phyloP scores from a whole-genome alignment of 2,329 filamentous ascomycete species.

The Neonectria neomacrospora region DNA sequence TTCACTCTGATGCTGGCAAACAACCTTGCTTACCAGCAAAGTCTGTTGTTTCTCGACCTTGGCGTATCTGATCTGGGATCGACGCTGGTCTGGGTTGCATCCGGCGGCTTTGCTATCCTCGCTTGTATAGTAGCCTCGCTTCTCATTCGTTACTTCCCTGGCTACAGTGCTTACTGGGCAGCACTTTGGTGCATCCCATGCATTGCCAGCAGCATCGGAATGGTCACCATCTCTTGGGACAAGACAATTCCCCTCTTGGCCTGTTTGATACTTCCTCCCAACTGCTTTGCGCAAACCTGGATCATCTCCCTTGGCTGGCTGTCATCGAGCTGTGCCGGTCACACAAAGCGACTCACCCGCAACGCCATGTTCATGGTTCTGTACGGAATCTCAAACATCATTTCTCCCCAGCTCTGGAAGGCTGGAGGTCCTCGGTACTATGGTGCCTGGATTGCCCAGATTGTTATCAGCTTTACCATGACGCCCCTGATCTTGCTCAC shows the following conservation, averaged over 20 bases:
- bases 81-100: slow-evolving; percentile 30
- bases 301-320: slow-evolving; percentile 33
- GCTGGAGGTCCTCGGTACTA: slow-evolving; percentile 33
- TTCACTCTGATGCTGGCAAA: slow-evolving; percentile 53
- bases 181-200: slow-evolving; percentile 38
- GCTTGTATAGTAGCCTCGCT: slow-evolving; percentile 33
- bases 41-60: slow-evolving; percentile 29
- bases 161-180: slow-evolving; percentile 36
- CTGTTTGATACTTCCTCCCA: slow-evolving; percentile 31
- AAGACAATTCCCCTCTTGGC: slow-evolving; percentile 44
- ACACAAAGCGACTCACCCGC: slow-evolving; percentile 56
- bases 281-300: slow-evolving; percentile 33
- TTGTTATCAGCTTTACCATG: slow-evolving; percentile 35
- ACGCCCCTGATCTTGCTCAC: slow-evolving; percentile 25
- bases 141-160: slow-evolving; percentile 30
- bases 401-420: slow-evolving; percentile 50
- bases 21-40: slow-evolving; percentile 52
- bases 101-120: slow-evolving; percentile 29
- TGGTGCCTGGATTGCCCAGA: slow-evolving; percentile 35
- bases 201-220: slow-evolving; percentile 35
- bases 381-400: slow-evolving; percentile 49
- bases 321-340: slow-evolving; percentile 46
- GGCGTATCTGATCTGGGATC: slow-evolving; percentile 29
- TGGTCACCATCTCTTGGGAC: slow-evolving; percentile 37
- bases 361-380: slow-evolving; percentile 53